Conservation (phyloP, 2,329 filamentous ascomycete genomes). For the Paecilomyces fulvus region DNA sequence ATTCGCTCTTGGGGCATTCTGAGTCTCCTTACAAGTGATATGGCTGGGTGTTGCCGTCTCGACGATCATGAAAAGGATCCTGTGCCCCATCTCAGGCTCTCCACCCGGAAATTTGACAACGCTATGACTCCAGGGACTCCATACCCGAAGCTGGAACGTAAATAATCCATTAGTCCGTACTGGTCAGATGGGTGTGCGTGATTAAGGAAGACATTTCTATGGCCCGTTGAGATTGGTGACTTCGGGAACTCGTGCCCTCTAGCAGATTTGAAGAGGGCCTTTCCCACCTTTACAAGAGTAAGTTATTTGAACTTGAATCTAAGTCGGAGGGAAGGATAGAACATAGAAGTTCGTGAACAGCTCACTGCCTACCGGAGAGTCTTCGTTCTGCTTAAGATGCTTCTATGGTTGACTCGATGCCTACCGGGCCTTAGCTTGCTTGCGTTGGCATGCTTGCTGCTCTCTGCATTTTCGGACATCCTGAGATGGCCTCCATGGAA, state of each 20-base stretch:
- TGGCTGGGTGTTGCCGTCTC: background rate
- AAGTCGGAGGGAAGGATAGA: background rate
- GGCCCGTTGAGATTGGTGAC: background rate
- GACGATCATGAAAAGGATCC: background rate
- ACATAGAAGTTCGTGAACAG: background rate
- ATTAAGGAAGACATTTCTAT: background rate
- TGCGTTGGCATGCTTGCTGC: background rate
- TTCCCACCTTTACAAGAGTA: background rate
- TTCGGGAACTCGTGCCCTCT: too few relatives aligned
- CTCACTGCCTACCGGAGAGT: background rate
- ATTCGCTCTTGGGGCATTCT: background rate
- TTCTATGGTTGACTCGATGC: constrained; percentile 1
- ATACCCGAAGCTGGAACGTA: background rate
- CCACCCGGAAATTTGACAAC: background rate
- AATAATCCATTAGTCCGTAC: background rate
- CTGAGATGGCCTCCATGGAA: constrained; percentile 10
- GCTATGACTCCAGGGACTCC: background rate
- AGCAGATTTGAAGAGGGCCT: background rate
- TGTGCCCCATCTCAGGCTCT: background rate
- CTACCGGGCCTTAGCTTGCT: constrained; percentile 1
- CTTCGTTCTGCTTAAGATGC: background rate
- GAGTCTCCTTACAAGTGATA: background rate
- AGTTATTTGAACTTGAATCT: background rate
- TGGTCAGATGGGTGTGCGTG: background rate
- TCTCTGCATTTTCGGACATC: constrained; percentile 5